These are phyloP conservation scores for Coprinopsis cinerea DNA, from an alignment of 768 basidiomycete genomes.

Conservation along the genomic window DNA sequence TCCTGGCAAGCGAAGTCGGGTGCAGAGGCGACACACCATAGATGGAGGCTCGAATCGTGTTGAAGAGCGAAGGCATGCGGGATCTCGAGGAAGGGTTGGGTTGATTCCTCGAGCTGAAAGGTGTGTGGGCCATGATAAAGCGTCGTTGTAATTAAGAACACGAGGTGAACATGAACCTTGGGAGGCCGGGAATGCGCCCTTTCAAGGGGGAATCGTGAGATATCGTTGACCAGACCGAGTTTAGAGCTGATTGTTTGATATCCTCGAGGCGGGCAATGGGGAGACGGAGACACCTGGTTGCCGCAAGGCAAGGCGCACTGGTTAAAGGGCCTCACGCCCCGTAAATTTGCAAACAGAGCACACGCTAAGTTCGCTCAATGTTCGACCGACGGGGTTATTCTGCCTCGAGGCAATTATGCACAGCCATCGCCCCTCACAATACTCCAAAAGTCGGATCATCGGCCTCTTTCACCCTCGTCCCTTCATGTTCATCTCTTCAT, in stretches of 20 bases:
- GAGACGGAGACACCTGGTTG: constrained; percentile 5
- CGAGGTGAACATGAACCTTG: constrained; percentile 46
- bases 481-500: background rate
- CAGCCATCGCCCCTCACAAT: constrained; percentile 18
- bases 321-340: too few relatives aligned
- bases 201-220: constrained; percentile 17
- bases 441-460: constrained; percentile 11
- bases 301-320: constrained; percentile 15
- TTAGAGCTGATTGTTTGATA: background rate
- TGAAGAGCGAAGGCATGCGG: constrained; percentile 69
- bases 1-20: too few relatives aligned
- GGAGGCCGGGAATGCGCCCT: constrained; percentile 2
- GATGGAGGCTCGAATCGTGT: constrained; percentile 57
- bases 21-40: constrained; percentile 47
- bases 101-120: constrained; percentile 22
- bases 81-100: constrained; percentile 25
- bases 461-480: background rate
- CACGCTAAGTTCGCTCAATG: constrained; percentile 14
- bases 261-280: constrained; percentile 7
- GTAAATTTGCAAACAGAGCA: constrained; percentile 20
- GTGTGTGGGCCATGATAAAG: constrained; percentile 40
- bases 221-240: background rate
- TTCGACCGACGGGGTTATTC: constrained; percentile 16
- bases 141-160: constrained; percentile 28
- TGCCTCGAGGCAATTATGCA: constrained; percentile 27